A percentile compares a stretch with the other conserved stretches of the same genome.
Conservation (phyloP, 2,329 filamentous ascomycete genomes). For the Nothophoma quercina region DNA sequence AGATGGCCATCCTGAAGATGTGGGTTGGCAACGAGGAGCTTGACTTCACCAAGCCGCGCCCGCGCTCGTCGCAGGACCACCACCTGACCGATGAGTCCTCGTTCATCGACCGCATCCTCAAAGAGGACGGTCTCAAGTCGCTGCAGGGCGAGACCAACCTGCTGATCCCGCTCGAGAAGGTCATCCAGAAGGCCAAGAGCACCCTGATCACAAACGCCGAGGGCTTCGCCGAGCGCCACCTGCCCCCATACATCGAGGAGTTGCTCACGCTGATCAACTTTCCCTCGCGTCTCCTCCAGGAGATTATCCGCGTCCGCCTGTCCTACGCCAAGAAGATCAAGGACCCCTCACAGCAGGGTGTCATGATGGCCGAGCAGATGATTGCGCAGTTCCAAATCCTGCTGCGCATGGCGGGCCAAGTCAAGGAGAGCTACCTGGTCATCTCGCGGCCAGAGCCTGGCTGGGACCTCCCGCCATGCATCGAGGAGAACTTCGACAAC, state of each 20-base stretch:
- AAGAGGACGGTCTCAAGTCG: slow-evolving; percentile 92
- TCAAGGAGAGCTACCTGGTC: slow-evolving; percentile 86
- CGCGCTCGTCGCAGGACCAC: slow-evolving; percentile 71
- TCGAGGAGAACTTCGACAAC: slow-evolving; percentile 94
- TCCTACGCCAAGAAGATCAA: slow-evolving; percentile 95
- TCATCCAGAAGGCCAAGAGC: slow-evolving; percentile 92
- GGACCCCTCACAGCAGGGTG: slow-evolving; percentile 88
- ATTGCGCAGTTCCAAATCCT: slow-evolving; percentile 95
- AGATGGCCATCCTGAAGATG: slow-evolving; percentile 86
- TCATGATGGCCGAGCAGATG: slow-evolving; percentile 97
- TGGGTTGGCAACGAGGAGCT: slow-evolving; percentile 98
- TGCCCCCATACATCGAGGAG: slow-evolving; percentile 96
- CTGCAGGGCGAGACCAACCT: slow-evolving; percentile 86
- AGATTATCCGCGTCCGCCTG: slow-evolving; percentile 91
- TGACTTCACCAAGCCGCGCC: slow-evolving; percentile 81
- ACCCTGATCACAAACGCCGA: slow-evolving; percentile 87
- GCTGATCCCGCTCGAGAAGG: slow-evolving; percentile 80
- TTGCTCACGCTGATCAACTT: slow-evolving; percentile 96
- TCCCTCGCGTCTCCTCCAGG: slow-evolving; percentile 91
- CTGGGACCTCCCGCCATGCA: slow-evolving; percentile 94
- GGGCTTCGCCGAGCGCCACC: slow-evolving; percentile 84
- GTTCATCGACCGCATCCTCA: slow-evolving; percentile 92
- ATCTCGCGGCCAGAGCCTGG: slow-evolving; percentile 88
- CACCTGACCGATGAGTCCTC: slow-evolving; percentile 88
- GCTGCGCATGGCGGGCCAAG: slow-evolving; percentile 87